A percentile compares a stretch with the other conserved stretches of the same genome.
phyloP scores from a whole-genome alignment of 148 eudicot genomes.

The Vaccinium vitisidaea region DNA sequence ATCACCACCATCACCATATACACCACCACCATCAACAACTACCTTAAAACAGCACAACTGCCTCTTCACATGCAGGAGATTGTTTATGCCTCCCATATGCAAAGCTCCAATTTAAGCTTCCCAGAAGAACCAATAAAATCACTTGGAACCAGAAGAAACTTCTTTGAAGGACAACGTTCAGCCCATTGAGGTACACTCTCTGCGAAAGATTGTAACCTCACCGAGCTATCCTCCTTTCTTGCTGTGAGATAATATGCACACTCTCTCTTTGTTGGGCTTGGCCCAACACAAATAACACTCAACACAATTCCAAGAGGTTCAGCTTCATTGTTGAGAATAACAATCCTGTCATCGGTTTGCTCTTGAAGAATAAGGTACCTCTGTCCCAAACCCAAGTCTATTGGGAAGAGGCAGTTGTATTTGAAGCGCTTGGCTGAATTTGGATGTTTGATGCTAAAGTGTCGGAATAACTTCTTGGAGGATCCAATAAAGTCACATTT shows the following conservation, averaged over 20 bases:
- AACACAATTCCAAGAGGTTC: slow-evolving; percentile 26
- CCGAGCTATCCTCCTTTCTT: slow-evolving; percentile 24
- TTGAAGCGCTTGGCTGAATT: slow-evolving; percentile 30
- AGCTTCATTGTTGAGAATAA: slow-evolving; percentile 34
- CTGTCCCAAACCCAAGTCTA: slow-evolving; percentile 24
- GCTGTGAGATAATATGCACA: slow-evolving; percentile 38
- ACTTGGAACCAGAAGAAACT: slow-evolving; percentile 47
- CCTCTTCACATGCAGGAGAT: background rate
- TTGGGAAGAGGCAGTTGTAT: slow-evolving; percentile 30
- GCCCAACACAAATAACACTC: slow-evolving; percentile 35
- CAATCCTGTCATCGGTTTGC: slow-evolving; percentile 30
- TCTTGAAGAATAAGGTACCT: slow-evolving; percentile 44
- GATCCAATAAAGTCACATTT: slow-evolving; percentile 47
- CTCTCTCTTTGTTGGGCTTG: slow-evolving; percentile 26
- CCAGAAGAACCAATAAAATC: slow-evolving; percentile 31
- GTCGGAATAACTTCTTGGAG: slow-evolving; percentile 34
- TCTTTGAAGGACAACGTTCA: slow-evolving; percentile 21
- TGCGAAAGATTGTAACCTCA: slow-evolving; percentile 42
- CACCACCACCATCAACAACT: background rate
- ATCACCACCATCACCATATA: background rate
- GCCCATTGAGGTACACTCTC: slow-evolving; percentile 27
- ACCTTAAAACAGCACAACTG: background rate
- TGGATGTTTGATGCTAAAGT: slow-evolving; percentile 35
- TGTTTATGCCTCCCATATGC: slow-evolving; percentile 29
- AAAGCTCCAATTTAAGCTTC: slow-evolving; percentile 36